phyloP scores from a whole-genome alignment of 495 filamentous ascomycete species.

The Penicillium samsonianum region DNA sequence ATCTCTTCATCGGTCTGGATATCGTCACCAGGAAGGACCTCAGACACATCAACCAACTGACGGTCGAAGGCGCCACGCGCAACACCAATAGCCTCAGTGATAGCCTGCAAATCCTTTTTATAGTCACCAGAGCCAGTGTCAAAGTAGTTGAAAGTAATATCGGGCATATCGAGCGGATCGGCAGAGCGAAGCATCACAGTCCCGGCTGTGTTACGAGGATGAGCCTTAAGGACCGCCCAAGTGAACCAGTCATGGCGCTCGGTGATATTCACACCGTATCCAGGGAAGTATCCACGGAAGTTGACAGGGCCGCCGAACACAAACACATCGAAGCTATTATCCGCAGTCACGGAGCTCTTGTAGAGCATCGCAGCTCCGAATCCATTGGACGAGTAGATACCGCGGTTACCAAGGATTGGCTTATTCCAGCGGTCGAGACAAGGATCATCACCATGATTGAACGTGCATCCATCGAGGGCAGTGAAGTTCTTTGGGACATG shows the following conservation, averaged over 20 bases:
- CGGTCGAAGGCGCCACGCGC: conserved; percentile 42
- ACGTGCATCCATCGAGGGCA: conserved; percentile 27
- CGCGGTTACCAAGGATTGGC: conserved; percentile 36
- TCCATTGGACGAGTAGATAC: conserved; percentile 53
- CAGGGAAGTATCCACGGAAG: conserved; percentile 47
- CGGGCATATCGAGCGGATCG: conserved; percentile 55
- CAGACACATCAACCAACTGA: conserved; percentile 32
- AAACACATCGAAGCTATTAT: conserved; percentile 51
- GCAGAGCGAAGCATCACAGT: conserved; percentile 50
- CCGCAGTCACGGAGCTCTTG: conserved; percentile 42
- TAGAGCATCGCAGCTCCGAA: conserved; percentile 49
- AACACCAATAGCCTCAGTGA: conserved; percentile 50
- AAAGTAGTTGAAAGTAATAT: conserved; percentile 61
- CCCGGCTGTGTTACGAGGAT: conserved; percentile 54
- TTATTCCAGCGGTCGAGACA: conserved; percentile 50
- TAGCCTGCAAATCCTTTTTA: conserved; percentile 45
- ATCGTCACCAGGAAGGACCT: conserved; percentile 49
- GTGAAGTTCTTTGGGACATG: conserved; percentile 44
- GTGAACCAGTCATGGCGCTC: conserved; percentile 38
- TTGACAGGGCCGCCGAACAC: conserved; percentile 54
- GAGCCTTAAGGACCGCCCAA: conserved; percentile 58
- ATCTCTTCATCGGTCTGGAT: conserved; percentile 43
- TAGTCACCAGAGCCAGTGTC: conserved; percentile 39
- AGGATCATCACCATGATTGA: conserved; percentile 32
- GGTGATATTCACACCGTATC: conserved; percentile 34